Base-by-base conservation (phyloP, 306 rosid genomes). In the Quercus ilex region DNA sequence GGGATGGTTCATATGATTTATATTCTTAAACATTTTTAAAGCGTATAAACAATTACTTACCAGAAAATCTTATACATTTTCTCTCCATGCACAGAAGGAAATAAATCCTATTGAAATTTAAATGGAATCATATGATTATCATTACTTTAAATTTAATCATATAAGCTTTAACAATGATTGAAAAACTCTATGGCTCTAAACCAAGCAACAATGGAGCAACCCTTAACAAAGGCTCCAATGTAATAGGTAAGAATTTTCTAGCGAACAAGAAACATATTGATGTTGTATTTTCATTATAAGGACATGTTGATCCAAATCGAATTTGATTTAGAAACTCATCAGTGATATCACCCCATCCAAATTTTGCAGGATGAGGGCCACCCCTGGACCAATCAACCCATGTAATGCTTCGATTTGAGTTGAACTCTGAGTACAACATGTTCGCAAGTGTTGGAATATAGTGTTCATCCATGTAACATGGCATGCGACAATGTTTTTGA, bases 321-420 rank as follows among this genome's bases (percentile, higher is more conserved):
- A 85, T 75, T 31, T 20, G 60, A 46, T 88, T 92, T 75, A 90
- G 60, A 71, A 90, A 75, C 84, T 86, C 91, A 17, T 86, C 73
- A 0, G 82, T 79, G 5, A 89, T 68, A 38, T 85, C 85, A 12
- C 17, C 43, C 82, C 83, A 25, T 1, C 79, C 81, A 78, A 83
- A 87, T 8, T 19, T 81, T 3, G 74, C 7, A 2, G 94, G 97
- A 70, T 88, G 93, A 74, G 94, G 43, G 4, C 97, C 92, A 3
- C 79, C 85, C 41, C 65, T 87, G 0, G 94, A 87, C 92, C 94
- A 88, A 76, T 92, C 97, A 26, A 92, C 91, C 88, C 87, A 88
- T 7, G 97, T 90, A 7, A 88, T 25, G 41, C 73, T 79, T 69
- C 85, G 72, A 14, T 84, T 86, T 0, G 90, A 81, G 73, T 78